Conservation (phyloP, 202 grass and related monocot genomes). For the Panicum hallii region DNA sequence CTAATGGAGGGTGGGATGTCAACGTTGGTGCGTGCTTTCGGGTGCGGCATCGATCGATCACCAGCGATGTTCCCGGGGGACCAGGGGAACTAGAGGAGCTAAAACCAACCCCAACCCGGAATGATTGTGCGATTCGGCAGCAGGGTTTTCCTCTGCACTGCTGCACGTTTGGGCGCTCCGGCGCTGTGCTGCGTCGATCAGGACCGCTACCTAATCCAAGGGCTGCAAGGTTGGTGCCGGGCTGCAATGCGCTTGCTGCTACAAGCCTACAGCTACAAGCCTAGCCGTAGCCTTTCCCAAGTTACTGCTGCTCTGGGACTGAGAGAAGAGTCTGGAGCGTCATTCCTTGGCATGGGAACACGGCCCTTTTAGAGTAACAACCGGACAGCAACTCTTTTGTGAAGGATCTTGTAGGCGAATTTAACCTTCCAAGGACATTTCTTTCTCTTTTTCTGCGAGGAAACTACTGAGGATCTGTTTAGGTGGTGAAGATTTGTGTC, state of each 20-base stretch:
- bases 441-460: too few species aligned
- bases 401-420: not conserved
- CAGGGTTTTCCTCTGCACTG: too few species aligned
- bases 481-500: too few species aligned
- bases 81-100: not conserved
- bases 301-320: not conserved
- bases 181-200: not conserved
- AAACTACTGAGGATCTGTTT: not conserved
- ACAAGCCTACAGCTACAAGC: not conserved
- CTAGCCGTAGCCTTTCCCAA: slow-evolving; percentile 1
- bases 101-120: slow-evolving; percentile 3
- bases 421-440: not conserved
- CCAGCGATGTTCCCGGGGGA: slow-evolving; percentile 40
- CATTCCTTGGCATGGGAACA: not conserved
- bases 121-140: slow-evolving; percentile 33
- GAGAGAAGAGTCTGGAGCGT: not conserved
- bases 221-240: slow-evolving; percentile 13
- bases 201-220: slow-evolving; percentile 29
- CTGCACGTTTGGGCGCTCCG: too few species aligned
- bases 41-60: slow-evolving; percentile 44
- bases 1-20: slow-evolving; percentile 65
- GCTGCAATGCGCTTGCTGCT: not conserved
- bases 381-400: not conserved
- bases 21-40: slow-evolving; percentile 65
- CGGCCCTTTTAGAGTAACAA: not conserved